A percentile compares a stretch with the other conserved stretches of the same genome.
These are phyloP conservation scores for Globisporangium canariense DNA, from an alignment of 352 stramenopile species.

Conservation along the genomic window DNA sequence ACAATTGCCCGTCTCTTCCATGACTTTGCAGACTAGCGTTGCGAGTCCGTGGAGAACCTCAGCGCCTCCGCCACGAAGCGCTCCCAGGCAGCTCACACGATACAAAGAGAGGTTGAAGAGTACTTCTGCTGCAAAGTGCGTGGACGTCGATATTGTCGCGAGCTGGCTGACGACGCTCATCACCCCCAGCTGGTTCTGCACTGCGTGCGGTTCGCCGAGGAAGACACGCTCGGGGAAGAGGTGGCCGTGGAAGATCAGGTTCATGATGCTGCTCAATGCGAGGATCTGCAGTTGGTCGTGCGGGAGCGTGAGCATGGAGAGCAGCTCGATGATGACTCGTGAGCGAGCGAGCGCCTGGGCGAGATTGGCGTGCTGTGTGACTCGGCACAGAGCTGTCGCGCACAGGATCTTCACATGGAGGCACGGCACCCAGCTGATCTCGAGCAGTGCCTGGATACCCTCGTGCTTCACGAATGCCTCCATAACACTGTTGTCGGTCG, in stretches of 20 bases:
- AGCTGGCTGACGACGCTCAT: conserved; percentile 64
- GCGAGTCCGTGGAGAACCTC: conserved; percentile 56
- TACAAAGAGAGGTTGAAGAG: conserved; percentile 76
- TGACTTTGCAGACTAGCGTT: conserved; percentile 35
- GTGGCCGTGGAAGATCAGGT: conserved; percentile 65
- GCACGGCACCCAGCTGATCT: conserved; percentile 63
- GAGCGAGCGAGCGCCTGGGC: conserved; percentile 36
- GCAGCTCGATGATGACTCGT: conserved; percentile 55
- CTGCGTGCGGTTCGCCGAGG: conserved; percentile 61
- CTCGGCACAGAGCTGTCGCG: conserved; percentile 54
- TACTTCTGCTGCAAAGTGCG: conserved; percentile 56
- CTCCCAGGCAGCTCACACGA: conserved; percentile 45
- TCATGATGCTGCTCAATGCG: conserved; percentile 61
- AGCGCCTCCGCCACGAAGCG: conserved; percentile 50
- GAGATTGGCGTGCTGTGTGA: conserved; percentile 36
- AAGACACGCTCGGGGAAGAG: conserved; percentile 70
- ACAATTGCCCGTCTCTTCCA: conserved; percentile 31
- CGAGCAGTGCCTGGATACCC: conserved; percentile 57
- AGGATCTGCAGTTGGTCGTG: conserved; percentile 55
- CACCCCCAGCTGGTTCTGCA: conserved; percentile 64
- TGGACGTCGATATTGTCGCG: conserved; percentile 26
- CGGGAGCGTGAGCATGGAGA: conserved; percentile 62
- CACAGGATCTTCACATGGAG: conserved; percentile 71
- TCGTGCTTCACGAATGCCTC: conserved; percentile 55
- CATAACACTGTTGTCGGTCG: conserved; percentile 29